These are phyloP conservation scores for Haplographium delicatum DNA, from an alignment of 495 filamentous ascomycete genomes.

Conservation along the genomic window DNA sequence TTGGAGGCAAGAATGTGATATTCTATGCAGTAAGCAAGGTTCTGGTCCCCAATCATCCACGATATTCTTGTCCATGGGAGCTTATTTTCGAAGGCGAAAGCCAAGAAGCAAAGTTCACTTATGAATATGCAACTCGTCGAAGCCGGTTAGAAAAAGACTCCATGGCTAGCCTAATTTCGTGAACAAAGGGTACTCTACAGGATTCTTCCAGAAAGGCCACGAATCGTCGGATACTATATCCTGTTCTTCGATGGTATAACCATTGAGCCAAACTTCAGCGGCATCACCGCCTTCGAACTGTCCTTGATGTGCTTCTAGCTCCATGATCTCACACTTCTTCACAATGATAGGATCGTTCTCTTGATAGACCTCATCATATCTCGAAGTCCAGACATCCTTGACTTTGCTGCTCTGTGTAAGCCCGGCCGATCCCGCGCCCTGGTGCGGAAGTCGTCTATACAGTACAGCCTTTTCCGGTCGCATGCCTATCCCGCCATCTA, in stretches of 20 bases:
- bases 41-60: no score
- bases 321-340: neutral
- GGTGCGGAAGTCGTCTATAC: conserved; percentile 8
- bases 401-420: neutral
- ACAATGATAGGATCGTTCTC: neutral
- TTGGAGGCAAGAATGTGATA: no score
- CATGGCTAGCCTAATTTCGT: no score
- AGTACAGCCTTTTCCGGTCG: conserved; percentile 8
- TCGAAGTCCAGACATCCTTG: conserved; percentile 14
- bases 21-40: no score
- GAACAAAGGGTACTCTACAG: no score
- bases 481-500: conserved; percentile 2
- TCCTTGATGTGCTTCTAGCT: conserved; percentile 18
- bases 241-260: neutral
- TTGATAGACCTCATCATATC: conserved; percentile 11
- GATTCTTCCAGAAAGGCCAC: neutral
- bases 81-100: no score
- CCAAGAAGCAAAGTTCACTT: no score
- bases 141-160: no score
- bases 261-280: conserved; percentile 13
- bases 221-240: neutral
- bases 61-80: no score
- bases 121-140: no score
- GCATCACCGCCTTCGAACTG: conserved; percentile 18
- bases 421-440: neutral